Conservation (phyloP, 1,284 basidiomycete genomes). For the Heterobasidion annosum region DNA sequence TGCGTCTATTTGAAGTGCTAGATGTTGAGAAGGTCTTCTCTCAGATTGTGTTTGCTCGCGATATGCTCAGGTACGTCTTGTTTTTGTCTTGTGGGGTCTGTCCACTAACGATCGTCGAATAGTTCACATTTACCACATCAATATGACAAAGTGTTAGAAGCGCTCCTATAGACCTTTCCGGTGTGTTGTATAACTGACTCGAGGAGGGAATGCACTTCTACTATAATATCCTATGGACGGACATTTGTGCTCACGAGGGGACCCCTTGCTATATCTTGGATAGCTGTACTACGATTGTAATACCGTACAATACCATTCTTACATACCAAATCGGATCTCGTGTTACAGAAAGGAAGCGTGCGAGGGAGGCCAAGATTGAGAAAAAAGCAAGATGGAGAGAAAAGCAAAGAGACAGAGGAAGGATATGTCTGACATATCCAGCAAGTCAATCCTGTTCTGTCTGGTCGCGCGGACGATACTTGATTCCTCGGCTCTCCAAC, state of each 20-base stretch:
- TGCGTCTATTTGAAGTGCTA: conserved; percentile 65
- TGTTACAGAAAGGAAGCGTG: not conserved
- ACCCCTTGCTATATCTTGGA: conserved; percentile 2
- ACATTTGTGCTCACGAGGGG: not conserved
- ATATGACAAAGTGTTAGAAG: conserved; percentile 48
- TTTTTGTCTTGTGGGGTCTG: not conserved
- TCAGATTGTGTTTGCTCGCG: conserved; percentile 73
- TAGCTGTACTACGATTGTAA: not conserved
- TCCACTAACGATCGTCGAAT: not conserved
- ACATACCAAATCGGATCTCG: too few relatives aligned
- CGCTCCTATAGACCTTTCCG: conserved; percentile 32
- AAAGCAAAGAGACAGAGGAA: not conserved
- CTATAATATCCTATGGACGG: too few relatives aligned
- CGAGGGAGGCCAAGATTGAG: not conserved
- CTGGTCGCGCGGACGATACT: conserved; percentile 73
- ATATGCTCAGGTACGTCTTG: conserved; percentile 66
- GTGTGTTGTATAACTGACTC: too few relatives aligned
- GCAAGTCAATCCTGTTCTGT: conserved; percentile 51
- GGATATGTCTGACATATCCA: not conserved
- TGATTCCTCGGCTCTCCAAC: conserved; percentile 66
- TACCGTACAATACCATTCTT: too few relatives aligned
- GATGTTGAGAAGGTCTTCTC: conserved; percentile 70
- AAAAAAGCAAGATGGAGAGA: not conserved
- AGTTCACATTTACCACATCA: conserved; percentile 29
- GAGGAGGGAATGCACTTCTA: too few relatives aligned